Base-by-base conservation (phyloP, 257 asterid species). In the Schizonepeta tenuifolia region DNA sequence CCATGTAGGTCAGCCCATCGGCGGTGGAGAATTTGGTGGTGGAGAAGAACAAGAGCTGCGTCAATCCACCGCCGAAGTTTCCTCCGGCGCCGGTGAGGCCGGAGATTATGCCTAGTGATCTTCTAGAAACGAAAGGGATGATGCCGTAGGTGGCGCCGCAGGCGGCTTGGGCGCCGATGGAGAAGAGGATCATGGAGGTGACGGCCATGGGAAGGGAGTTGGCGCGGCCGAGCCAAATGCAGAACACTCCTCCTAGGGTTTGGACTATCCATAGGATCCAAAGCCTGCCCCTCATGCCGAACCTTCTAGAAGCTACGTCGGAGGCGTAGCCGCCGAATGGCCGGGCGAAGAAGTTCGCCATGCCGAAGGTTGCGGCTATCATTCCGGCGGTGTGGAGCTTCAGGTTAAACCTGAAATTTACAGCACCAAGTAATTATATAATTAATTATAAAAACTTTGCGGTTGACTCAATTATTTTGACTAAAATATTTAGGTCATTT, bases 61-160 rank as follows among this genome's bases (percentile, higher is more conserved):
- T 77, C 0, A 85, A 26, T 1, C 87, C 89, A 2, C 86, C 85
- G 0, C 87, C 89, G 53, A 84, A 80, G 44, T 85, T 85, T 0
- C 89, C 85, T 15, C 89, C 87, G 2, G 87, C 89, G 0, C 89
- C 89, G 0, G 81, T 81, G 50, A 81, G 79, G 26, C 86, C 79
- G 13, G 81, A 75, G 51, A 81, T 71, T 2, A 81, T 5, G 20
- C 86, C 86, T 3, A 81, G 3, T 0, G 86, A 75, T 24, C 86
- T 14, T 22, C 83, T 51, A 0, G 84, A 75, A 6, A 81, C 74
- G 65, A 81, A 81, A 0, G 86, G 86, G 55, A 81, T 81, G 76
- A 81, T 68, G 60, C 86, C 86, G 79, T 78, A 79, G 47, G 86
- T 46, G 20, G 86, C 83, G 0, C 86, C 86, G 17, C 83, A 78